Conservation (phyloP, 768 basidiomycete genomes). For the Tulasnella calospora region DNA sequence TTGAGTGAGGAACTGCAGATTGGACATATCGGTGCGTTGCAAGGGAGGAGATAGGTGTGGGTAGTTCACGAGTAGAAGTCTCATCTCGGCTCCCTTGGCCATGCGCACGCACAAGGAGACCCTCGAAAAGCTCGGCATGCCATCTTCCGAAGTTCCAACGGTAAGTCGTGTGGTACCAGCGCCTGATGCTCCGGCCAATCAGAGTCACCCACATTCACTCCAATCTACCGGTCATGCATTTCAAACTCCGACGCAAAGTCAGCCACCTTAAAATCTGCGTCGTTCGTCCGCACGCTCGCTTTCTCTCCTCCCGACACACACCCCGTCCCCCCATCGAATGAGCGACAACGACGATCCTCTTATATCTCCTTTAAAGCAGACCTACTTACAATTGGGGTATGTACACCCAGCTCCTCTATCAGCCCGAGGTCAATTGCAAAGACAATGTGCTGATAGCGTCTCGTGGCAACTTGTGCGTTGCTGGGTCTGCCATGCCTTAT, state of each 20-base stretch:
- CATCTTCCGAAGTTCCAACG: background rate
- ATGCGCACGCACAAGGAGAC: background rate
- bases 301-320: background rate
- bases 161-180: background rate
- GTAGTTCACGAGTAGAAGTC: background rate
- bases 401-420: background rate
- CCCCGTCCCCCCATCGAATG: background rate
- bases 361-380: constrained; percentile 20
- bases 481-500: background rate
- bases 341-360: constrained; percentile 18
- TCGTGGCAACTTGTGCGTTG: background rate
- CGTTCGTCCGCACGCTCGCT: too few relatives aligned
- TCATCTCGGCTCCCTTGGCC: background rate
- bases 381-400: constrained; percentile 23
- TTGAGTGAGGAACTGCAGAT: constrained; percentile 49
- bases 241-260: constrained; percentile 15
- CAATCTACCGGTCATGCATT: background rate
- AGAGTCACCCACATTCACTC: background rate
- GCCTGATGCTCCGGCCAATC: background rate
- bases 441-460: background rate
- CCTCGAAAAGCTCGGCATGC: background rate
- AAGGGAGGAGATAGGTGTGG: background rate
- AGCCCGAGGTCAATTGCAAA: too few relatives aligned
- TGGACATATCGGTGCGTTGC: background rate
- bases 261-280: background rate